Evolutionary conservation across 1,139 yeast species (phyloP).

Genomic region (Blastobotrys ciferrii): DNA sequence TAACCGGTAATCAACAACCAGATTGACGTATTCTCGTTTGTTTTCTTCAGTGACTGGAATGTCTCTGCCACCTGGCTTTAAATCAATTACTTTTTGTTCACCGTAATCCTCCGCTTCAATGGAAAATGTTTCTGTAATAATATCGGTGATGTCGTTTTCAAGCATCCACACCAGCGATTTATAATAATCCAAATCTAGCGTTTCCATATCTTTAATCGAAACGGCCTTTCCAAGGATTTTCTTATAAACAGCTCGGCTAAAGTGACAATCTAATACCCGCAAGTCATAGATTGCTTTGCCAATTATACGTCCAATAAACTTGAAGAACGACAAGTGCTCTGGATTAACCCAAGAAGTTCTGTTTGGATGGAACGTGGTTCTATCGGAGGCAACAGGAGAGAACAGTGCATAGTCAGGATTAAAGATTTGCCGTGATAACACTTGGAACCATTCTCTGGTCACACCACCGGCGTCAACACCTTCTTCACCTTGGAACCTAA

Average conservation of each 20-base stretch:
- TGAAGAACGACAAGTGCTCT: constrained; percentile 87
- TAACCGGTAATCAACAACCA: constrained; percentile 82
- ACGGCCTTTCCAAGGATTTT: constrained; percentile 77
- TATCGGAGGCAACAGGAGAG: constrained; percentile 88
- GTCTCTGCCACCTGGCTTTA: constrained; percentile 78
- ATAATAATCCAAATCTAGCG: constrained; percentile 87
- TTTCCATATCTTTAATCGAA: constrained; percentile 90
- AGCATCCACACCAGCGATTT: constrained; percentile 95
- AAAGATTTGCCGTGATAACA: constrained; percentile 89
- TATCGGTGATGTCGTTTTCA: constrained; percentile 92
- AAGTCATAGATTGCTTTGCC: constrained; percentile 93
- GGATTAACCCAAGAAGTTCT: constrained; percentile 91
- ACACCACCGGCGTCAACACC: constrained; percentile 99
- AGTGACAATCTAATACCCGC: constrained; percentile 89
- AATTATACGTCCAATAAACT: constrained; percentile 89
- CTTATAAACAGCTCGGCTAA: constrained; percentile 93
- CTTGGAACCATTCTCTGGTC: constrained; percentile 97
- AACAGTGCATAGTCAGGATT: constrained; percentile 95
- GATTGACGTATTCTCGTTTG: constrained; percentile 82
- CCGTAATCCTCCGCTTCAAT: constrained; percentile 95
- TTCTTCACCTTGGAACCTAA: constrained; percentile 85
- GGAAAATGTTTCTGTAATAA: constrained; percentile 92
- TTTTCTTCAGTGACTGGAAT: constrained; percentile 88
- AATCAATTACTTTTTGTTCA: constrained; percentile 74
- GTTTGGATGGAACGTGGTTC: constrained; percentile 94